These are phyloP conservation scores for Pythium aquatile DNA, from an alignment of 352 stramenopile genomes.

Conservation along the genomic window DNA sequence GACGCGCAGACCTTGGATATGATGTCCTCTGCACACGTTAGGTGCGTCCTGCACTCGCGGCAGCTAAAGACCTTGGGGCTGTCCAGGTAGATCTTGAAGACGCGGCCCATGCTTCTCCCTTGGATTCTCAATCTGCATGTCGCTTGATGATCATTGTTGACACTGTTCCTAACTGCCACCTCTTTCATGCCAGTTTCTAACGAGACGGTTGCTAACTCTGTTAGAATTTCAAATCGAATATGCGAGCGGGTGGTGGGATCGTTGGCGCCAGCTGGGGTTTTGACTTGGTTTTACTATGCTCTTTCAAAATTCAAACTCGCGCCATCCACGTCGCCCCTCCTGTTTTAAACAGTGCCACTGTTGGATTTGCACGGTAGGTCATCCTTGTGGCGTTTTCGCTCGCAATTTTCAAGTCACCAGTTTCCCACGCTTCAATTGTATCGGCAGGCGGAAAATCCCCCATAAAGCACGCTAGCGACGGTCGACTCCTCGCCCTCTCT, in stretches of 20 bases:
- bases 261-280: constrained; percentile 10
- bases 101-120: constrained; percentile 49
- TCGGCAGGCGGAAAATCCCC: constrained; percentile 6
- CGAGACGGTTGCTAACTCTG: background rate
- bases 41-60: constrained; percentile 88
- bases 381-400: constrained; percentile 34
- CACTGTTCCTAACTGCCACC: background rate
- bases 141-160: constrained; percentile 22
- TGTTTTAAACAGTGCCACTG: background rate
- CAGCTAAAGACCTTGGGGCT: constrained; percentile 90
- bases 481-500: constrained; percentile 7
- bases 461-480: background rate
- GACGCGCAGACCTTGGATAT: constrained; percentile 88
- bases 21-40: constrained; percentile 92
- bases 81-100: constrained; percentile 91
- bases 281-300: constrained; percentile 39
- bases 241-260: constrained; percentile 6
- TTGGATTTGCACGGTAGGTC: constrained; percentile 12
- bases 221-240: constrained; percentile 21
- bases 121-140: constrained; percentile 13
- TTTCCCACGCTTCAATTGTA: constrained; percentile 17
- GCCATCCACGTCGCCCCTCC: constrained; percentile 27
- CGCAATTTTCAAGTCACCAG: constrained; percentile 20
- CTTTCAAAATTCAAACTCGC: constrained; percentile 38
- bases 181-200: background rate